These are phyloP conservation scores for Orbilia blumenaviensis DNA, from an alignment of 2,329 filamentous ascomycete species.

Conservation along the genomic window DNA sequence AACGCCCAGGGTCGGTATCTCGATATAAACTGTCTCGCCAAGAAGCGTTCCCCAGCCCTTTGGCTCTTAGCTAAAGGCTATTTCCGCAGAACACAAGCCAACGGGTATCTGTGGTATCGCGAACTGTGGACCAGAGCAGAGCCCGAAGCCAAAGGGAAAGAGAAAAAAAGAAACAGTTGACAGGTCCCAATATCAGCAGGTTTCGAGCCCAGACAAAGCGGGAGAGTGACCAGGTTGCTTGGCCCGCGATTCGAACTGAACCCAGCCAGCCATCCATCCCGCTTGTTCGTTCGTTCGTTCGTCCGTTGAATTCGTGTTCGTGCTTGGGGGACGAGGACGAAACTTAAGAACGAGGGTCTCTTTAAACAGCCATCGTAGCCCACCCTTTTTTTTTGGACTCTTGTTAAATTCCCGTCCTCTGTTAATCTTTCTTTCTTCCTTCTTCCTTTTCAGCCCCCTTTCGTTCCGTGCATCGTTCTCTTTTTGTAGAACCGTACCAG, in stretches of 20 bases:
- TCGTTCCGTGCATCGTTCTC: too few species aligned
- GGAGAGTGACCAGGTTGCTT: conserved; percentile 13
- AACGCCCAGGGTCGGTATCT: conserved; percentile 30
- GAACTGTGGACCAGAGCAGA: neutral
- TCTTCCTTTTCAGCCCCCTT: neutral
- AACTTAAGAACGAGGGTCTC: neutral
- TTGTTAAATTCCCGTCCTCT: neutral
- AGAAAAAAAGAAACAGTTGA: too few species aligned
- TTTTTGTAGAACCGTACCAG: too few species aligned
- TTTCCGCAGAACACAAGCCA: neutral
- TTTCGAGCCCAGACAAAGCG: conserved; percentile 19
- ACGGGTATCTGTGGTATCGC: conserved; percentile 8
- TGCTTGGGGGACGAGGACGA: neutral
- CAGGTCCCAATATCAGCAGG: conserved; percentile 22
- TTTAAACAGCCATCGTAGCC: conserved; percentile 18
- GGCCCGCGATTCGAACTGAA: conserved; percentile 16
- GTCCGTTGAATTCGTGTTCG: neutral
- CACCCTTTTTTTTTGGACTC: neutral
- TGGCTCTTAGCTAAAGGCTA: conserved; percentile 25
- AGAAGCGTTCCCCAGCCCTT: conserved; percentile 22
- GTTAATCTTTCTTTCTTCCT: neutral
- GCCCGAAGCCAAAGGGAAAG: too few species aligned
- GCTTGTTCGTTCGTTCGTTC: neutral
- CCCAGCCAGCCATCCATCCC: conserved; percentile 1
- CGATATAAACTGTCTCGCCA: conserved; percentile 21